Conservation (phyloP, 371 early-diverging fungal species). For the Mucor velutinosus region DNA sequence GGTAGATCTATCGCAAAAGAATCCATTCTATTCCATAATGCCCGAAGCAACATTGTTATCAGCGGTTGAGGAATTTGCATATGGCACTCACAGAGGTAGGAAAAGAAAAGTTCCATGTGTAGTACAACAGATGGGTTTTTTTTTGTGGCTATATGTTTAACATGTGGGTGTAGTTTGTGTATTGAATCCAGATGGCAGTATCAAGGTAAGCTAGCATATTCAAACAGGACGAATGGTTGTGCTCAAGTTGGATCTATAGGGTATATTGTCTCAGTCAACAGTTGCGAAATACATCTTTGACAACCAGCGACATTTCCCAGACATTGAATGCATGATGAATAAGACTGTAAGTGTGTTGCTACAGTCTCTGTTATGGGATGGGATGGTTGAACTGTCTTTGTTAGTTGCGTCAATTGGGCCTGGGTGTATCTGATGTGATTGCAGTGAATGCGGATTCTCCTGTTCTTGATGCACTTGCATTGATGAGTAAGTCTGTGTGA, state of each 20-base stretch:
- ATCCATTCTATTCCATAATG: conserved; percentile 83
- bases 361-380: no score
- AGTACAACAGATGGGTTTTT: not conserved
- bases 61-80: conserved; percentile 73
- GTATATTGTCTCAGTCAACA: conserved; percentile 82
- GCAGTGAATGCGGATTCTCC: conserved; percentile 53
- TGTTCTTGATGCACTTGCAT: conserved; percentile 60
- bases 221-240: not conserved
- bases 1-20: conserved; percentile 76
- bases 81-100: conserved; percentile 76
- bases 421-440: conserved; percentile 58
- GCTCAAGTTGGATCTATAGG: conserved; percentile 25
- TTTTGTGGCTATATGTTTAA: not conserved
- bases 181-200: conserved; percentile 47
- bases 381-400: not conserved
- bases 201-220: conserved; percentile 31
- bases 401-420: conserved; percentile 53
- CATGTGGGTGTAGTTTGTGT: conserved; percentile 53
- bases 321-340: conserved; percentile 38
- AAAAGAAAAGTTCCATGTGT: not conserved
- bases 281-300: conserved; percentile 67
- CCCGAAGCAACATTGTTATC: conserved; percentile 76
- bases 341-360: conserved; percentile 43
- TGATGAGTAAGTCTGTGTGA: conserved; percentile 54
- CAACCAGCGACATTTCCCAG: conserved; percentile 44